phyloP scores from a whole-genome alignment of 2,329 filamentous ascomycete species.

The Metarhizium sp. region DNA sequence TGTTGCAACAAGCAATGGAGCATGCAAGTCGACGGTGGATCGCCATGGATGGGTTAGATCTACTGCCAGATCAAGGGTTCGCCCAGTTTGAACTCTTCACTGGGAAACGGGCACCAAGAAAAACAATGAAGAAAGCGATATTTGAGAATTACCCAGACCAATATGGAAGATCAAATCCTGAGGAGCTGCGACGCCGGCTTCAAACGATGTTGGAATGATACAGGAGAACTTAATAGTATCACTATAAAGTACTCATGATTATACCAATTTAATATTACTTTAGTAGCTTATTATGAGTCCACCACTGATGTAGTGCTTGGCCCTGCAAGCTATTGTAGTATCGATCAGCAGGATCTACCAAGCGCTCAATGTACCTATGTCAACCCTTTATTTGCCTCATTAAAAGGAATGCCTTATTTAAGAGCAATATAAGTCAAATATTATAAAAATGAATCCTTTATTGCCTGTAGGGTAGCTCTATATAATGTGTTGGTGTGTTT shows the following conservation, averaged over 20 bases:
- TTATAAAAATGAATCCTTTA: no score
- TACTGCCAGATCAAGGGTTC: conserved; percentile 70
- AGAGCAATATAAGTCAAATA: no score
- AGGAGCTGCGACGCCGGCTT: conserved; percentile 26
- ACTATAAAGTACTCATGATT: neutral
- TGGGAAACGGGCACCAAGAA: conserved; percentile 41
- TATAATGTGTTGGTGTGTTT: no score
- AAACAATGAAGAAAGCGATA: conserved; percentile 61
- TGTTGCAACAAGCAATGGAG: conserved; percentile 57
- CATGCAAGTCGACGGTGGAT: conserved; percentile 59
- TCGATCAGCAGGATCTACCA: no score
- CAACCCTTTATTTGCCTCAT: no score
- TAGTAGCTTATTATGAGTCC: no score
- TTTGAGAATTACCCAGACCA: conserved; percentile 34
- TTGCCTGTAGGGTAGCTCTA: no score
- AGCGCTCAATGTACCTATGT: no score
- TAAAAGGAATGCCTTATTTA: no score
- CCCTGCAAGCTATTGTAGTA: no score
- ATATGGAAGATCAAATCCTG: conserved; percentile 28
- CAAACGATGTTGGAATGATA: conserved; percentile 15
- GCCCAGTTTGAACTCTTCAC: conserved; percentile 78
- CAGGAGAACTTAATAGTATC: neutral
- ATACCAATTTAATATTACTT: no score
- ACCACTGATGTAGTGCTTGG: no score
- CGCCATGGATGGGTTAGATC: conserved; percentile 64